Evolutionary conservation across 768 basidiomycete species (phyloP), one percentile per base, ranked within the genome.

Genomic region (Solioccasus polychromus): DNA sequence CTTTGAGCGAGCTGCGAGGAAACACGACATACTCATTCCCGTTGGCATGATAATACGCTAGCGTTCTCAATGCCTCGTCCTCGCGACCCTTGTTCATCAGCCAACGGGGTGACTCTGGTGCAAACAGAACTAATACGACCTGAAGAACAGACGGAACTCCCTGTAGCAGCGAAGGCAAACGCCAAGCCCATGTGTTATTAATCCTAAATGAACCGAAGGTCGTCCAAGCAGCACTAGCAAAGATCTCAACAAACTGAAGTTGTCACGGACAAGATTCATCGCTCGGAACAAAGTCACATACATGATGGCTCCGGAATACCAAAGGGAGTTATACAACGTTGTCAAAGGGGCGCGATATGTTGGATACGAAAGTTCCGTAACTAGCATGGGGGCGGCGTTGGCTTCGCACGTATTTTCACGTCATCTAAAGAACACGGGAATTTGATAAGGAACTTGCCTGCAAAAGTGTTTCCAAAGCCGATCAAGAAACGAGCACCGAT

Each of bases 91-190:
- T 87, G 68, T 72, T 79, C 58, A 92, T 66, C 53, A 92, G 70
- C 78, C 76, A 93, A 74, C 90, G 82, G 29, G 92, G 92, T 2
- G 85, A 87, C 64, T 93, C 91, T 28, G 90, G 90, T 6, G 71
- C 74, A 64, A 86, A 80, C 60, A 75, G 82, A 54, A 92, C 71
- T 31, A 92, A 61, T 45, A 59, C 26, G 41, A 92, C 68, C 63
- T 91, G 88, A 37, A 84, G 50, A 44, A 85, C 52, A 20, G 88
- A 81, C 1, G 88, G 85, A 32, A 86, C 60, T 32, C 71, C 84
- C 64, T 93, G 88, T 19, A 89, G 70, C 22, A 77, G 64, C 10
- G 86, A 88, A 14, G 88, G 88, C 42, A 89, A 71, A 53, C 92
- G 83, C 91, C 90, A 92, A 25, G 85, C 71, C 86, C 85, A 90